Evolutionary conservation across 768 basidiomycete genomes (phyloP).

Genomic region (Pisolithus orientalis): DNA sequence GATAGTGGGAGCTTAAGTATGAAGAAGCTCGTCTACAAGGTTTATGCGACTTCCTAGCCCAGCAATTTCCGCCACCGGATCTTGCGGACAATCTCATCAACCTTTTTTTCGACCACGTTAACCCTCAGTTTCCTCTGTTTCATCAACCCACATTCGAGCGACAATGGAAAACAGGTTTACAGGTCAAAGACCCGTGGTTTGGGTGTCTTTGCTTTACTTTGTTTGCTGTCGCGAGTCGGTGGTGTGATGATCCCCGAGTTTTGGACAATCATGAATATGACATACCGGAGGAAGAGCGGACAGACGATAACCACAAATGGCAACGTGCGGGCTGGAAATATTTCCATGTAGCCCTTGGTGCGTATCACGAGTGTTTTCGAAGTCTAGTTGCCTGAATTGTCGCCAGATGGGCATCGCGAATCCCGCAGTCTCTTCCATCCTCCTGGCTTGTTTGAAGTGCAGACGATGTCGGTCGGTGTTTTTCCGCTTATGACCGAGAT

Average conservation of each 20-base stretch:
- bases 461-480: conserved; percentile 44
- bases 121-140: conserved; percentile 58
- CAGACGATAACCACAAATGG: conserved; percentile 36
- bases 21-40: conserved; percentile 34
- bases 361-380: conserved; percentile 7
- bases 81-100: conserved; percentile 54
- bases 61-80: conserved; percentile 58
- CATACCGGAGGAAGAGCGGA: conserved; percentile 14
- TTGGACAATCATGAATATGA: conserved; percentile 29
- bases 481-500: neutral
- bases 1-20: conserved; percentile 55
- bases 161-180: conserved; percentile 48
- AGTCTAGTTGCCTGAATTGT: conserved; percentile 5
- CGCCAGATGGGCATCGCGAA: conserved; percentile 43
- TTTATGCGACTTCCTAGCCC: conserved; percentile 29
- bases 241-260: conserved; percentile 56
- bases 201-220: conserved; percentile 52
- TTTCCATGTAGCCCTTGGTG: conserved; percentile 51
- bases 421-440: conserved; percentile 50
- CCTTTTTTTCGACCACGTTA: conserved; percentile 60
- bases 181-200: conserved; percentile 55
- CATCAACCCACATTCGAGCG: conserved; percentile 66
- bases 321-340: conserved; percentile 55
- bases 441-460: conserved; percentile 56
- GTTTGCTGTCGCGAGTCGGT: conserved; percentile 67